Evolutionary conservation across 768 basidiomycete species (phyloP).

Genomic region (Royoungia palumana): DNA sequence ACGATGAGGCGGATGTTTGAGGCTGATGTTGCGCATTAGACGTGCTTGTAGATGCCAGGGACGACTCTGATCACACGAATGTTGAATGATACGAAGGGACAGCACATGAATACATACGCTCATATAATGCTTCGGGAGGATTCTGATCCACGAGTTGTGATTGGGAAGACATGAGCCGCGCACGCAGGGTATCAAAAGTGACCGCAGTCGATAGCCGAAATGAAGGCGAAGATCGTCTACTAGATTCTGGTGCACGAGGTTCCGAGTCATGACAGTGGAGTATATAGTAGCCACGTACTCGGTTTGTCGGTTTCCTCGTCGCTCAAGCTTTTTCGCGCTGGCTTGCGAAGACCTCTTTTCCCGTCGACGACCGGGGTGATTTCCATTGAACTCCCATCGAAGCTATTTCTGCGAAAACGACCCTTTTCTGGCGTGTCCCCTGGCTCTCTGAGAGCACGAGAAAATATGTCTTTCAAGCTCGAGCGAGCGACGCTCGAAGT

Average conservation of each 20-base stretch:
- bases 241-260: conserved; percentile 19
- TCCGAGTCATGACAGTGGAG: conserved; percentile 3
- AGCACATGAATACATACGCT: conserved; percentile 31
- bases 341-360: conserved; percentile 43
- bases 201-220: conserved; percentile 43
- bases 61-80: conserved; percentile 11
- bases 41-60: conserved; percentile 13
- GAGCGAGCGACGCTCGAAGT: conserved; percentile 51
- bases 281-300: conserved; percentile 39
- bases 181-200: conserved; percentile 46
- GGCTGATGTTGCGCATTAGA: conserved; percentile 16
- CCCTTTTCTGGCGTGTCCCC: conserved; percentile 61
- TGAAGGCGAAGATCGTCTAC: conserved; percentile 33
- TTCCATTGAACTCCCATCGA: conserved; percentile 59
- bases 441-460: conserved; percentile 60
- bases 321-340: conserved; percentile 57
- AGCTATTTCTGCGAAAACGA: conserved; percentile 51
- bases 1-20: conserved; percentile 31
- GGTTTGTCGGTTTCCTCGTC: conserved; percentile 63
- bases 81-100: background rate
- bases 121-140: conserved; percentile 29
- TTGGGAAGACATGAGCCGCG: conserved; percentile 40
- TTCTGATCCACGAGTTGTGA: conserved; percentile 37
- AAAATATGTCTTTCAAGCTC: conserved; percentile 63
- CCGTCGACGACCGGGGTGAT: conserved; percentile 44